These are phyloP conservation scores for Fraxinus quadrangulata DNA, from an alignment of 257 asterid genomes.

Conservation along the genomic window DNA sequence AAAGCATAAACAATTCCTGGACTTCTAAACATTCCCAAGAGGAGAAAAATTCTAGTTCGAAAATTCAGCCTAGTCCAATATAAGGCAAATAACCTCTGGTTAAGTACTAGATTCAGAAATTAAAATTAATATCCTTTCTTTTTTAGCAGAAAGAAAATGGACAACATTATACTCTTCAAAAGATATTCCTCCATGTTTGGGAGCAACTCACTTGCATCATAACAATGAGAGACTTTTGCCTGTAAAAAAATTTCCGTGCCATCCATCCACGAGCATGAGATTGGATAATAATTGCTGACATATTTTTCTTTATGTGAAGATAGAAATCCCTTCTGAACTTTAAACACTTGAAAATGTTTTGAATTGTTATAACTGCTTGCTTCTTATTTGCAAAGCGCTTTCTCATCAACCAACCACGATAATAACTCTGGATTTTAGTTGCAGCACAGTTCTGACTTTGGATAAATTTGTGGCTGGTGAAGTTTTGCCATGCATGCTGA, in stretches of 20 bases:
- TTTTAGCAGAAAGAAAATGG: background rate
- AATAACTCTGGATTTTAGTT: slow-evolving; percentile 68
- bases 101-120: background rate
- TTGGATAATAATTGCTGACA: slow-evolving; percentile 62
- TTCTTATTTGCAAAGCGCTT: slow-evolving; percentile 45
- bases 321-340: slow-evolving; percentile 43
- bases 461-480: slow-evolving; percentile 31
- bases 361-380: slow-evolving; percentile 52
- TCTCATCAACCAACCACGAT: slow-evolving; percentile 62
- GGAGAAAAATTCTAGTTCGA: background rate
- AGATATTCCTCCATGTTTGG: background rate
- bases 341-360: slow-evolving; percentile 50
- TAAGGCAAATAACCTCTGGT: background rate
- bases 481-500: slow-evolving; percentile 58
- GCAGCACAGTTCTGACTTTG: slow-evolving; percentile 59
- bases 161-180: background rate
- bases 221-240: slow-evolving; percentile 37
- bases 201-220: slow-evolving; percentile 61
- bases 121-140: background rate
- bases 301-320: slow-evolving; percentile 38
- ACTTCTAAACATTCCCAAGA: background rate
- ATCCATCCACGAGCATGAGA: slow-evolving; percentile 75
- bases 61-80: slow-evolving; percentile 2
- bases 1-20: background rate
- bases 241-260: slow-evolving; percentile 49